Base-by-base conservation (phyloP, 2,329 filamentous ascomycete genomes). In the Trichoderma sp. region DNA sequence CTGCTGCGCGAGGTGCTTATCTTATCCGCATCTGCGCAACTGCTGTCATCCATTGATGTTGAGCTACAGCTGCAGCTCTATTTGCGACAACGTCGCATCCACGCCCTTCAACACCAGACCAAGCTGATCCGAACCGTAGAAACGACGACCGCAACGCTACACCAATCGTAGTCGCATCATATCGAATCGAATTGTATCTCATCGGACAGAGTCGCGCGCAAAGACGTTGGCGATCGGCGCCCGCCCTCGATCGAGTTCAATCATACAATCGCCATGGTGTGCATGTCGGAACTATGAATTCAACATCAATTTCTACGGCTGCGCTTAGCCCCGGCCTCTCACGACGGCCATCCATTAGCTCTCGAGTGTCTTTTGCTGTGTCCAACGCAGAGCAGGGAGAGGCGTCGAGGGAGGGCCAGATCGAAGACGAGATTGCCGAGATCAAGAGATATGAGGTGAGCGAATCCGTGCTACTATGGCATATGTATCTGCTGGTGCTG, bases 381-480 rank as follows among this genome's bases (percentile, higher is more conserved):
- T 92, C 90, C 70, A 88, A 83, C 73, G 86, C 85, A 73, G 91
- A 94, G 80, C 86, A 86, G 74, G 90, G 89, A 73, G 87, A 91
- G 73, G 81, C 80, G 12, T 85, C 85, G 32, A 89, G 86, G 70
- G 89, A 93, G 77, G 88, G 91, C 73, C 89, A 91, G 74, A 93
- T 97, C 75, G 92, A 94, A 73, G 95, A 98, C 79, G 96, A 99
- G 84, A 97, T 99, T 79, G 95, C 93, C 30, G 92, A 98, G 85
- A 98, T 99, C 80, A 98, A 98, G 84, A 89, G 95, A 84, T 99
- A 99, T 83, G 96, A 97, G 84, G 89, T 91, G 80, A 74, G 82
- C 74, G 30, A 34, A 34, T 24, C 47, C 32, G 43, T 9, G 18
- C 15, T 24, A 21, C 28, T 12, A 21, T 21, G 24, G 21, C 56